phyloP scores from a whole-genome alignment of 352 stramenopile species.

The Phytopythium oedochilum region DNA sequence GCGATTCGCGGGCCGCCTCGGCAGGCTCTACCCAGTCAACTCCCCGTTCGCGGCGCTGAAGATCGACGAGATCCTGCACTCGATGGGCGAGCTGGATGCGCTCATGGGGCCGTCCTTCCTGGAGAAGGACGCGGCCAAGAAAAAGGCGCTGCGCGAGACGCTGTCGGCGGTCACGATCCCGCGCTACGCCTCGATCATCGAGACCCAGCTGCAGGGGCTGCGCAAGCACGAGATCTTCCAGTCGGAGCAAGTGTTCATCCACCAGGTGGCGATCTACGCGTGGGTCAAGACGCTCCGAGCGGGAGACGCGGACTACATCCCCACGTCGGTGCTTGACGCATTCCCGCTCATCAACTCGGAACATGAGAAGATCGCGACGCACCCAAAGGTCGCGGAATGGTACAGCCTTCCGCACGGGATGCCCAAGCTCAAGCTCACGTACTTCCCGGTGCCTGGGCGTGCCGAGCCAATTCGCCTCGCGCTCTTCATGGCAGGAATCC shows the following conservation, averaged over 20 bases:
- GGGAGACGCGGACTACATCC: slow-evolving; percentile 34
- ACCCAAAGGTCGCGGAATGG: slow-evolving; percentile 29
- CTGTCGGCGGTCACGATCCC: slow-evolving; percentile 22
- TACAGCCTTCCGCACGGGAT: slow-evolving; percentile 13
- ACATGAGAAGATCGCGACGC: slow-evolving; percentile 21
- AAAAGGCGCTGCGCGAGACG: slow-evolving; percentile 26
- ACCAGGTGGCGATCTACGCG: slow-evolving; percentile 28
- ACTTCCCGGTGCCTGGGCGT: slow-evolving; percentile 40
- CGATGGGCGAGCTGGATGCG: slow-evolving; percentile 24
- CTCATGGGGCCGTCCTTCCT: slow-evolving; percentile 19
- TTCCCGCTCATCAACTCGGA: slow-evolving; percentile 22
- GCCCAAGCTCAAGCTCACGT: slow-evolving; percentile 51
- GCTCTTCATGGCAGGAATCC: slow-evolving; percentile 51
- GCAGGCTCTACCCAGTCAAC: slow-evolving; percentile 39
- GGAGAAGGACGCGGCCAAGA: slow-evolving; percentile 30
- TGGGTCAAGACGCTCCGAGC: slow-evolving; percentile 18
- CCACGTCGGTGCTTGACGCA: slow-evolving; percentile 18
- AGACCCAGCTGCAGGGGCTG: slow-evolving; percentile 28
- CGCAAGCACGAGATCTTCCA: slow-evolving; percentile 25
- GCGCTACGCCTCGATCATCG: slow-evolving; percentile 17
- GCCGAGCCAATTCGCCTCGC: slow-evolving; percentile 48
- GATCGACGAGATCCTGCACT: slow-evolving; percentile 51
- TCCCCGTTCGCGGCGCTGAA: slow-evolving; percentile 32
- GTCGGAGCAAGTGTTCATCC: slow-evolving; percentile 21
- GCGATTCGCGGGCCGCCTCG: slow-evolving; percentile 59